Percentiles rank a stretch among this genome's conserved stretches.
phyloP scores from a whole-genome alignment of 2,329 filamentous ascomycete genomes.

The Arthrobotrys sinensis region DNA sequence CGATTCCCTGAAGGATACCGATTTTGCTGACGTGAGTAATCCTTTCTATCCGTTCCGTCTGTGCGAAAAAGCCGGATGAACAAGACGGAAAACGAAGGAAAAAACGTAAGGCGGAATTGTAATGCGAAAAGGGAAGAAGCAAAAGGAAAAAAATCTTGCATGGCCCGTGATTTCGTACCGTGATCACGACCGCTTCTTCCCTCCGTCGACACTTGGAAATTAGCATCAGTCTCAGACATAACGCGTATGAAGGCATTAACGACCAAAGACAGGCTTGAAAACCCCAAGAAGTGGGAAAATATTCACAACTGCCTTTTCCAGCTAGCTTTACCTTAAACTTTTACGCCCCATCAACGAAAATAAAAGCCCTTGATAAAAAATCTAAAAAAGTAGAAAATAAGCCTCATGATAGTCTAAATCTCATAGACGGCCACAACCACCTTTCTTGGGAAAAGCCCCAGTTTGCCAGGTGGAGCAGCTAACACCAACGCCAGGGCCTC shows the following conservation, averaged over 20 bases:
- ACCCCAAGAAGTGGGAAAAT: background rate
- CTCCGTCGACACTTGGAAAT: constrained; percentile 17
- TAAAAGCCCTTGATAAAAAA: too few species aligned
- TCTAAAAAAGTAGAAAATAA: background rate
- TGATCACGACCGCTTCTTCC: constrained; percentile 14
- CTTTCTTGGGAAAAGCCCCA: background rate
- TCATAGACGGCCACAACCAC: too few species aligned
- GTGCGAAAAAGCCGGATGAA: background rate
- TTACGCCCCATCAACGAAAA: too few species aligned
- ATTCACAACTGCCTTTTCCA: constrained; percentile 19
- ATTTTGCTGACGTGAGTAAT: constrained; percentile 32
- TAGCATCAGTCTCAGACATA: constrained; percentile 19
- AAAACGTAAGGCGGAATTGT: background rate
- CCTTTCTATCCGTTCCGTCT: constrained; percentile 20
- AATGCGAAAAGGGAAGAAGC: background rate
- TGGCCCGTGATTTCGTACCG: constrained; percentile 10
- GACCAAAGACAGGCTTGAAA: constrained; percentile 23
- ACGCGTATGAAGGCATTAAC: constrained; percentile 20
- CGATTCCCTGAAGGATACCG: background rate
- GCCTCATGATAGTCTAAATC: background rate
- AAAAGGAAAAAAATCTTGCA: background rate
- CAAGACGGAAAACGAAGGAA: background rate
- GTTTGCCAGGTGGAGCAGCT: too few species aligned
- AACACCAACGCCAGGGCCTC: background rate
- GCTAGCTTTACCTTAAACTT: background rate